These are phyloP conservation scores for Laburnicola sp. DNA, from an alignment of 2,329 filamentous ascomycete genomes.

Conservation along the genomic window DNA sequence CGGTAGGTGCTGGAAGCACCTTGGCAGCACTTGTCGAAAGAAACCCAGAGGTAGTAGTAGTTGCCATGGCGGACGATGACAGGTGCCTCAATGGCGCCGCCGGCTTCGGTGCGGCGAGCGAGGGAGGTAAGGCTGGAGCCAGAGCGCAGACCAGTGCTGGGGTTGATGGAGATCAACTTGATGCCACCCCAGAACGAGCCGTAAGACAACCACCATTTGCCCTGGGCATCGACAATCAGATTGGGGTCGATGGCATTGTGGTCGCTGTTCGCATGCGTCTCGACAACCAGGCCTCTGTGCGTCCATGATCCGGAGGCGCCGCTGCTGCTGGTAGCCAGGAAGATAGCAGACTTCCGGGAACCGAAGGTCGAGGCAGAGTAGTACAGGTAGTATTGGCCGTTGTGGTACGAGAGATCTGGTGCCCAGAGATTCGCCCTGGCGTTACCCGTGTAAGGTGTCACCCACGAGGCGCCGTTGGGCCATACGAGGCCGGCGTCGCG, in stretches of 20 bases:
- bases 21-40: constrained; percentile 62
- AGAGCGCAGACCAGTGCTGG: constrained; percentile 22
- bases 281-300: constrained; percentile 58
- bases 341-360: constrained; percentile 62
- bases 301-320: constrained; percentile 58
- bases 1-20: constrained; percentile 61
- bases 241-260: constrained; percentile 56
- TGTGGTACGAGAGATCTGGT: constrained; percentile 14
- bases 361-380: constrained; percentile 66
- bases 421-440: constrained; percentile 9
- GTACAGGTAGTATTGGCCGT: constrained; percentile 59
- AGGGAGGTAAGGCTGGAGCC: constrained; percentile 47
- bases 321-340: constrained; percentile 52
- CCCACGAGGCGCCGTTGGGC: constrained; percentile 10
- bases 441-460: constrained; percentile 6
- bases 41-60: constrained; percentile 67
- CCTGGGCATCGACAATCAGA: constrained; percentile 40
- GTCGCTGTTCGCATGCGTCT: constrained; percentile 31
- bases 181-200: constrained; percentile 67
- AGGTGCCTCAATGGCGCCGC: constrained; percentile 57
- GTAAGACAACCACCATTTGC: constrained; percentile 58
- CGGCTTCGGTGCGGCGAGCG: constrained; percentile 53
- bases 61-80: constrained; percentile 56
- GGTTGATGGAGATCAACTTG: constrained; percentile 58
- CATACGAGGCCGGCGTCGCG: constrained; percentile 12